phyloP scores from a whole-genome alignment of 129 eudicot genomes.

The Saposhnikovia divaricata region DNA sequence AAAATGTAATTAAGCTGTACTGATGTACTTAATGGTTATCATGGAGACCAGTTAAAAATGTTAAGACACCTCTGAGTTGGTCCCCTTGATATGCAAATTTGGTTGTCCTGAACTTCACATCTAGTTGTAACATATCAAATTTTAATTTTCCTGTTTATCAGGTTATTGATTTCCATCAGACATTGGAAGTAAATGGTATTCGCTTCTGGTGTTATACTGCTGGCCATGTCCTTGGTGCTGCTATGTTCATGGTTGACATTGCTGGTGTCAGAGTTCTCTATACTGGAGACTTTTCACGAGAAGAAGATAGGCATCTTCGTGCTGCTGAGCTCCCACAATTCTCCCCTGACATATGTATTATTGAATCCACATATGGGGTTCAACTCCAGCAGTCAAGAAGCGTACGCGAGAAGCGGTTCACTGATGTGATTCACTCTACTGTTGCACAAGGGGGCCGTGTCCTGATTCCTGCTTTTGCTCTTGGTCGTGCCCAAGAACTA shows the following conservation, averaged over 20 bases:
- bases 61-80: not conserved
- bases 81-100: not conserved
- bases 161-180: conserved; percentile 98
- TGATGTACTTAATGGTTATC: not conserved
- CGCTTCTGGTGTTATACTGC: conserved; percentile 99
- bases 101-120: not conserved
- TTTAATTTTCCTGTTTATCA: conserved; percentile 19
- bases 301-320: conserved; percentile 95
- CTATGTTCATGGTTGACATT: conserved; percentile 99
- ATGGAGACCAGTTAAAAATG: not conserved
- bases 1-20: not conserved
- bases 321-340: conserved; percentile 96
- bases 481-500: conserved; percentile 95
- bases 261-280: conserved; percentile 96
- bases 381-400: conserved; percentile 84
- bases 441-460: conserved; percentile 93
- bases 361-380: conserved; percentile 92
- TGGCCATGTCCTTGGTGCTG: conserved; percentile 99
- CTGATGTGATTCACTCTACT: conserved; percentile 83
- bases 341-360: conserved; percentile 92
- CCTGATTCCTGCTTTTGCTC: conserved; percentile 91
- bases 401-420: conserved; percentile 82
- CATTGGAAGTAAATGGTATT: conserved; percentile 89
- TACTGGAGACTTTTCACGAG: conserved; percentile 98
- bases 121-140: not conserved